Percentiles rank a stretch among this genome's conserved stretches.
These are phyloP conservation scores for Ascoidea tarda DNA, from an alignment of 805 yeast species.

Conservation along the genomic window DNA sequence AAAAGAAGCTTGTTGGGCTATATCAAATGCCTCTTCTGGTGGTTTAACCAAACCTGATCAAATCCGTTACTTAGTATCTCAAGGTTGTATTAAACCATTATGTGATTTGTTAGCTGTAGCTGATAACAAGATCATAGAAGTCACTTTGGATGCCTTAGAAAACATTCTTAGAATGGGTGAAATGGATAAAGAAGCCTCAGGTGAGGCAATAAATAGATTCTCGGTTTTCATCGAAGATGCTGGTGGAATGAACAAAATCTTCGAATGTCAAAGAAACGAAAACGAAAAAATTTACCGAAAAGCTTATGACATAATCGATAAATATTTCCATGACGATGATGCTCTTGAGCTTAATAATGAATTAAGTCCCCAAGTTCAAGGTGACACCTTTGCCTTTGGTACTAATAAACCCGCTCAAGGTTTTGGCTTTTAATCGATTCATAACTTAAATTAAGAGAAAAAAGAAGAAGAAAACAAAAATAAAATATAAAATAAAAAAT, in stretches of 20 bases:
- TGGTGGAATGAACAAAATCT: slow-evolving; percentile 95
- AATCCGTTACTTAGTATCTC: slow-evolving; percentile 80
- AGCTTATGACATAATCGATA: slow-evolving; percentile 81
- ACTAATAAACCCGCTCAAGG: slow-evolving; percentile 40
- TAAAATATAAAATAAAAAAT: too few relatives aligned
- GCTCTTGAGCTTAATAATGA: slow-evolving; percentile 43
- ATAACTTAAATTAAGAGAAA: too few relatives aligned
- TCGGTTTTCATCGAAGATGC: slow-evolving; percentile 94
- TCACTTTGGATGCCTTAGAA: slow-evolving; percentile 88
- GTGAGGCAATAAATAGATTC: slow-evolving; percentile 61
- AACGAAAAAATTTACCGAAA: slow-evolving; percentile 88
- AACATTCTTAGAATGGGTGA: slow-evolving; percentile 93
- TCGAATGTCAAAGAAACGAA: slow-evolving; percentile 81
- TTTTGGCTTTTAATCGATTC: slow-evolving; percentile 28
- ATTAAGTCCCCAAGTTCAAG: slow-evolving; percentile 62
- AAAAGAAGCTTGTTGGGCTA: slow-evolving; percentile 99
- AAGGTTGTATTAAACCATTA: slow-evolving; percentile 94
- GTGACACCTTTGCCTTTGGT: slow-evolving; percentile 83
- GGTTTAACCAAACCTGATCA: slow-evolving; percentile 87
- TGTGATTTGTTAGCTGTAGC: slow-evolving; percentile 84
- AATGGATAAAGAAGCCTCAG: slow-evolving; percentile 68
- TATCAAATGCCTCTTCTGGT: slow-evolving; percentile 94
- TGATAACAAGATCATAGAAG: slow-evolving; percentile 86
- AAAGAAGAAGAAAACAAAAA: too few relatives aligned
- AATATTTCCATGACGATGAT: slow-evolving; percentile 80